Base-by-base conservation (phyloP, 306 rosid genomes). In the Ammopiptanthus mongolicus region DNA sequence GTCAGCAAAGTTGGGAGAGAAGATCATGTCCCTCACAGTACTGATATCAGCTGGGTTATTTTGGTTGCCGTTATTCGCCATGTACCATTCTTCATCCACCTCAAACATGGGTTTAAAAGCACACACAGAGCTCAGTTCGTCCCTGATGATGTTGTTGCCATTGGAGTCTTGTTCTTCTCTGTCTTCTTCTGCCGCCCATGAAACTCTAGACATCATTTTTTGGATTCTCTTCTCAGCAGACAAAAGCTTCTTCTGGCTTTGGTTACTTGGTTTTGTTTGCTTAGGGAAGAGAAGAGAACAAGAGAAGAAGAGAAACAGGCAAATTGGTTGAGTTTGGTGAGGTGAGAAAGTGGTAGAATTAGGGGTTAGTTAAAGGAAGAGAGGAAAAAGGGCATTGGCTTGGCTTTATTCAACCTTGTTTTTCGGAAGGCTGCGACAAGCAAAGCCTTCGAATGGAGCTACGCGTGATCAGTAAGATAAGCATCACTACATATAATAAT, bases 81-180 rank as follows among this genome's bases (percentile, higher is more conserved):
- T 22, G 55, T 71, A 89, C 89, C 91, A 89, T 56, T 89, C 91
- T 2, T 78, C 82, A 42, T 84, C 84, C 4, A 37, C 70, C 19
- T 76, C 74, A n/a, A 86, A 86, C 82, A 89, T 89, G 51, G 93
- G 83, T 58, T 89, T 86, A 79, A 84, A 86, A 65, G 80, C 64
- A 0, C 87, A 76, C 17, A 85, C 51, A 25, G 87, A 79, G 31
- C 65, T 80, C 88, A 78, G 29, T 3, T 55, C 82, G 50, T 69
- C 69, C 31, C 50, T 79, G 15, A 70, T 29, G 42, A 59, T n/a
- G 77, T 72, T 25, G 28, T 25, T 25, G 28, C 28, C 28, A 25
- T 25, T 72, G 44, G 85, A 60, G 53, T 73, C 81, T 15, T 74
- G 81, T 10, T 71, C 90, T 23, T 82, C 87, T 41, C 4, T 41